These are phyloP conservation scores for Yarrowia porcina DNA, from an alignment of 805 yeast species.

Conservation along the genomic window DNA sequence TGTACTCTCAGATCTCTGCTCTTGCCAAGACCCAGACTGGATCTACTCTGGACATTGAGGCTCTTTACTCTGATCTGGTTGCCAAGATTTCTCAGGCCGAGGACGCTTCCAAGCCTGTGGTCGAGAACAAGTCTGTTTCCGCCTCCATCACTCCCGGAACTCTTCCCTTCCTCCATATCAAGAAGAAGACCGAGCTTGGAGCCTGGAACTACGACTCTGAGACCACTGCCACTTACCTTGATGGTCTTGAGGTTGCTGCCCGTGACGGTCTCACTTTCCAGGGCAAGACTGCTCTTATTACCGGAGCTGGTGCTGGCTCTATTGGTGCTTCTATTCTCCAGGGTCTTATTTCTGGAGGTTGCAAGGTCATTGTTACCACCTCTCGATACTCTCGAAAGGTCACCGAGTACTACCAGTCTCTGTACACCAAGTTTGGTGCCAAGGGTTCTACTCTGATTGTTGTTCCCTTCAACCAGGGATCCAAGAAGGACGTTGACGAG, in stretches of 20 bases:
- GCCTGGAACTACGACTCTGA: constrained; percentile 81
- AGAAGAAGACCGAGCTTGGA: constrained; percentile 64
- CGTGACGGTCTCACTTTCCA: constrained; percentile 88
- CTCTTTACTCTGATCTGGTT: constrained; percentile 36
- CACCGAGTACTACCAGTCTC: constrained; percentile 90
- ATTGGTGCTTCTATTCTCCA: constrained; percentile 96
- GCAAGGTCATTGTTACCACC: constrained; percentile 93
- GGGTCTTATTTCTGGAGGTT: constrained; percentile 97
- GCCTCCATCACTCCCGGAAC: constrained; percentile 44
- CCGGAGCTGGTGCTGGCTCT: constrained; percentile 99
- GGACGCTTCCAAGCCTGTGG: constrained; percentile 46
- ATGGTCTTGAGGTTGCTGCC: constrained; percentile 91
- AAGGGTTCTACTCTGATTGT: constrained; percentile 88
- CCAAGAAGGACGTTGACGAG: constrained; percentile 87
- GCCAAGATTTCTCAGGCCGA: constrained; percentile 45
- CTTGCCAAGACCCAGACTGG: constrained; percentile 58
- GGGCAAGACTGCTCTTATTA: constrained; percentile 82
- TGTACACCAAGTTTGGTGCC: constrained; percentile 91
- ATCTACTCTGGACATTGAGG: constrained; percentile 47
- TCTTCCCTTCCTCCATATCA: constrained; percentile 90
- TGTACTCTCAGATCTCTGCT: constrained; percentile 68
- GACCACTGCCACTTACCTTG: constrained; percentile 73
- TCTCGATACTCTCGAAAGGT: constrained; percentile 91
- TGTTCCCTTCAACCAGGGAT: constrained; percentile 98
- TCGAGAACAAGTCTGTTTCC: constrained; percentile 36